Evolutionary conservation across 495 filamentous ascomycete genomes (phyloP), one percentile per base, ranked within the genome.

Genomic region (Penicillium roqueforti): DNA sequence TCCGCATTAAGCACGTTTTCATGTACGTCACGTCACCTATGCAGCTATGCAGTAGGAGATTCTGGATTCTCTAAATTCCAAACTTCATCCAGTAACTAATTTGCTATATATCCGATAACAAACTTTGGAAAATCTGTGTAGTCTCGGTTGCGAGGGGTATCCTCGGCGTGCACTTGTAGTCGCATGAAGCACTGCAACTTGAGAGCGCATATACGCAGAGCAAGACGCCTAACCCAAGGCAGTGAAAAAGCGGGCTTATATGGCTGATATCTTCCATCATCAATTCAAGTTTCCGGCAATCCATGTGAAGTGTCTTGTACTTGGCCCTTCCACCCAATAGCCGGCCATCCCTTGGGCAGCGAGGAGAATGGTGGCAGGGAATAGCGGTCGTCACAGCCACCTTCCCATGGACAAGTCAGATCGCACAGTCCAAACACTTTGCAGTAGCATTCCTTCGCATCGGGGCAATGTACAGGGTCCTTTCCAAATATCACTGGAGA

Each of bases 391-490:
- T 64, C 61, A 55, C 78, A 80, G 3, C 59, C 57, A 18, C 59
- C 65, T 18, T 67, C 62, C 20, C 57, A 50, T 1, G 62, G 58
- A 44, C 79, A 80, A 14, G 60, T 56, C 5, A 87, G 53, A 57
- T 80, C 65, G 63, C 84, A 87, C 39, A 81, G 56, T 0, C 83
- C 83, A 59, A 80, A 87, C 13, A 82, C 73, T 55, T 83, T 82
- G 68, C 84, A 87, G 55, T 86, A 85, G 58, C 84, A 87, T 26
- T 78, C 73, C 23, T 65, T 62, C 13, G 82, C 78, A 1, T 64
- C 63, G 0, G 83, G 84, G 49, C 84, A 87, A 57, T 81, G 68
- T 6, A 85, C 67, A 0, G 80, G 66, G 14, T 71, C 67, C 59
- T 72, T 73, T 20, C 74, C 78, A 56, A 82, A 80, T 4, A 77